Evolutionary conservation across 2,329 filamentous ascomycete genomes (phyloP), one percentile per base, ranked within the genome.

Genomic region (Lizonia empirigonia): DNA sequence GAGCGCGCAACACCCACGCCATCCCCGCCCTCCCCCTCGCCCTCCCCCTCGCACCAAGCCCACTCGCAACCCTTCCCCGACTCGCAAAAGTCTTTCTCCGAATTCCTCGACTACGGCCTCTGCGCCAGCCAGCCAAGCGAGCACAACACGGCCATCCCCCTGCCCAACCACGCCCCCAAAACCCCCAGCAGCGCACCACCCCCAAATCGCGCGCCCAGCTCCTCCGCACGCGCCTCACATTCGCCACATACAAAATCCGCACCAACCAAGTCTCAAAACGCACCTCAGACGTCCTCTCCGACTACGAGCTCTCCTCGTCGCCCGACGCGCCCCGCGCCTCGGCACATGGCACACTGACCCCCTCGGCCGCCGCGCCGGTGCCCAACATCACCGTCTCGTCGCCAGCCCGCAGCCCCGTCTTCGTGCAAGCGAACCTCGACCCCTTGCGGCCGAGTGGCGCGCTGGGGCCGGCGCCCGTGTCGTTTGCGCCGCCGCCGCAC

Each of bases 191-290:
- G 49, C 22, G 30, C 50, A 20, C 37, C 44, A 38, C 50, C 15
- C 51, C 47, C 24, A 60, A 44, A 37, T 70, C 88, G 81, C 82
- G 83, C 73, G 86, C 85, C 16, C 82, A 88, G 65, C 82, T 85
- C 39, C 77, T 91, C 35, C 82, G 82, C 42, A 79, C 90, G 8
- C 82, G 88, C n/a, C 82, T 92, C 13, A 80, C 82, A 22, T 81
- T 91, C 16, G 89, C 87, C 12, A 82, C 82, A 65, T 91, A 91
- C 78, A 91, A 91, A 73, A 78, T 92, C 59, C 82, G 81, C 50
- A 91, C 88, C 2, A 85, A 88, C 53, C 89, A 92, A 72, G 81
- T 85, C 45, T 76, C 82, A 50, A 79, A 89, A 22, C 85, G 87
- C 1, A 56, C 63, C 80, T 90, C 54, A 78, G 85, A 47, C 74